Evolutionary conservation across 371 early-diverging fungal species (phyloP), one percentile per base, ranked within the genome.

Genomic region (Mucor indicus): DNA sequence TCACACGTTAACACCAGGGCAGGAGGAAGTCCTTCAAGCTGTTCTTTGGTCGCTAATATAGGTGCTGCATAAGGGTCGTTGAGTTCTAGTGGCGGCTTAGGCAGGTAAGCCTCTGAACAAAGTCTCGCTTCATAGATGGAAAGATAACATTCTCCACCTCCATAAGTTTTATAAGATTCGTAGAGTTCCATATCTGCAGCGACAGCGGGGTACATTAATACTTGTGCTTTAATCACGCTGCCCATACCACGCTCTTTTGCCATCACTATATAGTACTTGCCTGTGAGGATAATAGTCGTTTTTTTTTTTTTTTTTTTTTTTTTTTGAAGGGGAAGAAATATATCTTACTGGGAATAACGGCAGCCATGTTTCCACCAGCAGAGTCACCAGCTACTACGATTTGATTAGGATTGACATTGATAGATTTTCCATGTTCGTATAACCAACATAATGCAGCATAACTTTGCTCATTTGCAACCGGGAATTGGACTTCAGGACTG

Each of bases 351-450:
- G 53, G 29, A 8, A 60, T 24, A 19, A 31, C 61, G 10, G 57
- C 46, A 15, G 64, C 48, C 53, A 64, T 52, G 27, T 64, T 64
- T 29, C 64, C 64, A 11, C 64, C 64, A 5, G 50, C 60, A 38
- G 61, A 60, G 31, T 64, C 61, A n/a, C 64, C 60, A 12, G 46
- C 48, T 2, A 64, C 27, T 2, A 21, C 44, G 1, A 60, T 41
- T 15, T 44, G 29, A 13, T 43, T 30, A 19, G 48, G 44, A 16
- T 64, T 41, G 0, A 56, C 9, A 13, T 52, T 38, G n/a, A 59
- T 38, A 0, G 46, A 27, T 19, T 21, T 21, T 3, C 52, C 56
- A 31, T 60, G 38, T 15, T 56, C 8, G 9, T 13, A 17, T 2
- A 53, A 2, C 59, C 59, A 58, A 9, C 39, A 33, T 20, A 57